These are phyloP conservation scores for Aspergillus steynii DNA, from an alignment of 495 filamentous ascomycete genomes.

Conservation along the genomic window DNA sequence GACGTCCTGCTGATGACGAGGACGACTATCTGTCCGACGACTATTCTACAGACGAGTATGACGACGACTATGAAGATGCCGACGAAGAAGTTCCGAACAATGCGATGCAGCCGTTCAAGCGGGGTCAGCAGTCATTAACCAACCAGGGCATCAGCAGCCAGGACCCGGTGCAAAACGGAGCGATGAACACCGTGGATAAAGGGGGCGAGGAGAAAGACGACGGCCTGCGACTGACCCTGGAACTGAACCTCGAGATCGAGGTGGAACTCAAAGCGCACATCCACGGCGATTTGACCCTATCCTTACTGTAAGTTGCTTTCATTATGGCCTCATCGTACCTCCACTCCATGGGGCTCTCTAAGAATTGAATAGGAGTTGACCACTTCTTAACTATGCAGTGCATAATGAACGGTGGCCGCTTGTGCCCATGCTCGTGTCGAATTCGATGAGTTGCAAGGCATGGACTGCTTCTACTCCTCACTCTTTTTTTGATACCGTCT, in stretches of 20 bases:
- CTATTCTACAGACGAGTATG: conserved; percentile 40
- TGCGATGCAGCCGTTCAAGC: conserved; percentile 49
- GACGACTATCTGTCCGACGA: conserved; percentile 35
- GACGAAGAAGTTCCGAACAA: conserved; percentile 28
- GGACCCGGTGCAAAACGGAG: conserved; percentile 22
- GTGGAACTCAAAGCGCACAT: conserved; percentile 88
- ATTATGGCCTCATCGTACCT: conserved; percentile 8
- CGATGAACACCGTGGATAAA: conserved; percentile 34
- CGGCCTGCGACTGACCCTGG: conserved; percentile 70
- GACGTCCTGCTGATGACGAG: conserved; percentile 11
- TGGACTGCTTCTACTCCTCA: background rate
- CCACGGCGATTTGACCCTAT: conserved; percentile 82
- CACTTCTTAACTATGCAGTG: conserved; percentile 22
- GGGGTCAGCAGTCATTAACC: conserved; percentile 18
- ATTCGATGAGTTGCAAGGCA: background rate
- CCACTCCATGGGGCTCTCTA: conserved; percentile 6
- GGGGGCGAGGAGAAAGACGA: conserved; percentile 42
- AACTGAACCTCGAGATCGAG: conserved; percentile 86
- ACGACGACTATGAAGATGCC: conserved; percentile 37
- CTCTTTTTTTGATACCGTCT: background rate
- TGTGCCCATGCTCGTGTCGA: background rate
- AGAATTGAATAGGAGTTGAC: conserved; percentile 31
- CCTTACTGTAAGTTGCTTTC: conserved; percentile 70
- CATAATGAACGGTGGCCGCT: conserved; percentile 21
- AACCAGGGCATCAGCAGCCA: conserved; percentile 15